These are phyloP conservation scores for Boletus eberwhitei DNA, from an alignment of 768 basidiomycete species.

Conservation along the genomic window DNA sequence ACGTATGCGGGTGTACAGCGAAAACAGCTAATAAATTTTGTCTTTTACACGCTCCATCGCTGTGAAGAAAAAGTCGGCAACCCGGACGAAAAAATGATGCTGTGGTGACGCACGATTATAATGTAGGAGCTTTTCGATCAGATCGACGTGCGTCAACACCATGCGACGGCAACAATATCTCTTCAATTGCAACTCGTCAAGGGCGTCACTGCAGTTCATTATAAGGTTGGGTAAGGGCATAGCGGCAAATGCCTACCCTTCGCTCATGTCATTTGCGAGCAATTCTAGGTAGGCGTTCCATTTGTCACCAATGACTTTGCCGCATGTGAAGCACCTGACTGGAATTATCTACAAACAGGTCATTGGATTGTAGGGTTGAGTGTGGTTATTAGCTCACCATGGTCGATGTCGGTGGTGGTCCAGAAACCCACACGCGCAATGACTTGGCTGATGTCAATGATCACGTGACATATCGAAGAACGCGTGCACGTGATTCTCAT, in stretches of 20 bases:
- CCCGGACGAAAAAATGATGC: background rate
- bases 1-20: background rate
- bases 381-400: slow-evolving; percentile 20
- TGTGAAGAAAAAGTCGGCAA: slow-evolving; percentile 4
- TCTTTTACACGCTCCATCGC: slow-evolving; percentile 35
- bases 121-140: slow-evolving; percentile 94
- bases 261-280: slow-evolving; percentile 74
- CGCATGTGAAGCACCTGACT: slow-evolving; percentile 93
- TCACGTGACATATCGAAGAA: slow-evolving; percentile 5
- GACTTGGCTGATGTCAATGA: background rate
- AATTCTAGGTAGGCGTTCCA: slow-evolving; percentile 88
- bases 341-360: slow-evolving; percentile 74
- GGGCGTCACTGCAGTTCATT: slow-evolving; percentile 61
- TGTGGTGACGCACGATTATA: slow-evolving; percentile 76
- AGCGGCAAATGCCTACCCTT: slow-evolving; percentile 62
- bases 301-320: slow-evolving; percentile 96
- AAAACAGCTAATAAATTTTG: slow-evolving; percentile 16
- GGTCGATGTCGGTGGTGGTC: slow-evolving; percentile 10
- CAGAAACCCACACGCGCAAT: background rate
- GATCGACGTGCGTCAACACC: slow-evolving; percentile 96
- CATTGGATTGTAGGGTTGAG: background rate
- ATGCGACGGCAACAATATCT: slow-evolving; percentile 96
- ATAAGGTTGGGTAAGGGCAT: background rate
- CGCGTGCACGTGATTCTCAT: slow-evolving; percentile 27
- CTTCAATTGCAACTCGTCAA: slow-evolving; percentile 86